Evolutionary conservation across 2,329 filamentous ascomycete genomes (phyloP).

Genomic region (Eutypella sp.): DNA sequence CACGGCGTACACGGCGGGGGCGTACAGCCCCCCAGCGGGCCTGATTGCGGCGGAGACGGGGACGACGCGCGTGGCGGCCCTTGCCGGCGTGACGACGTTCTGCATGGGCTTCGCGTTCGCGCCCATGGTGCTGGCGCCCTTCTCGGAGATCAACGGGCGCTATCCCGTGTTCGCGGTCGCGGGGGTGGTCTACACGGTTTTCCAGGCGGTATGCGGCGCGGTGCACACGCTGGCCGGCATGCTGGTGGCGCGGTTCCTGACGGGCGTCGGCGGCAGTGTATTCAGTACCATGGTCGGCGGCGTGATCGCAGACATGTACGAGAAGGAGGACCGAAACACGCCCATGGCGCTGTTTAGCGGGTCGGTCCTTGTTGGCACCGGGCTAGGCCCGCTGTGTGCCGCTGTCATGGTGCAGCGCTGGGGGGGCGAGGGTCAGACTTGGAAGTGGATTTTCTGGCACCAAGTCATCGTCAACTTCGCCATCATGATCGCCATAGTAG

Average conservation of each 20-base stretch:
- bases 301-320: conserved; percentile 82
- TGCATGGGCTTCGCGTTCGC: conserved; percentile 75
- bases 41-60: conserved; percentile 64
- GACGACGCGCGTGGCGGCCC: conserved; percentile 60
- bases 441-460: conserved; percentile 88
- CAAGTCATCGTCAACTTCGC: conserved; percentile 67
- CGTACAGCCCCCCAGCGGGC: conserved; percentile 65
- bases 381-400: conserved; percentile 68
- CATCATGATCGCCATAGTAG: conserved; percentile 57
- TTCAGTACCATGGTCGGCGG: conserved; percentile 93
- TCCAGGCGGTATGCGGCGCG: conserved; percentile 68
- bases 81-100: conserved; percentile 75
- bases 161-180: conserved; percentile 75
- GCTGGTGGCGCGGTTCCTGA: conserved; percentile 69
- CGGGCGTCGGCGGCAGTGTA: conserved; percentile 69
- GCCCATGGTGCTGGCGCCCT: conserved; percentile 83
- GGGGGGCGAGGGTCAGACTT: conserved; percentile 37
- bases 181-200: conserved; percentile 65
- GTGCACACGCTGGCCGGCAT: conserved; percentile 67
- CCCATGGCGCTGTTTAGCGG: conserved; percentile 90
- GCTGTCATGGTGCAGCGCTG: conserved; percentile 63
- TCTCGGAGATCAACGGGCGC: conserved; percentile 83
- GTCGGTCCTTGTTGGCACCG: conserved; percentile 71
- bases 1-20: conserved; percentile 76
- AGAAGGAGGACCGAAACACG: conserved; percentile 72